phyloP scores from a whole-genome alignment of 805 yeast genomes.

The Nakazawaea peltata region DNA sequence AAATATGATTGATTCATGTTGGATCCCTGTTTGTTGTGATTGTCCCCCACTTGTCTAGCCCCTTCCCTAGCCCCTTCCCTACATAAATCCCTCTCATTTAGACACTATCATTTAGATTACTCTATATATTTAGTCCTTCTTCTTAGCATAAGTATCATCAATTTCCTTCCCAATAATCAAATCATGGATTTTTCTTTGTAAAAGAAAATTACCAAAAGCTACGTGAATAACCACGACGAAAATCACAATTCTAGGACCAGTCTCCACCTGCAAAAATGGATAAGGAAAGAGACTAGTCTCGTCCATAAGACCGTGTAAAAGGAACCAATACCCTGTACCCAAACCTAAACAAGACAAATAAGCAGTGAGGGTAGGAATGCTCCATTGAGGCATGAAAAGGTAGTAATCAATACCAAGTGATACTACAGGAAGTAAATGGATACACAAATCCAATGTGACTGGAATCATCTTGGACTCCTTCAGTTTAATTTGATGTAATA shows the following conservation, averaged over 20 bases:
- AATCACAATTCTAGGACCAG: constrained; percentile 33
- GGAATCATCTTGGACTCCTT: constrained; percentile 31
- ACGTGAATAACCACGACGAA: constrained; percentile 36
- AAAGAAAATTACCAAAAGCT: constrained; percentile 21
- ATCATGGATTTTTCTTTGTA: constrained; percentile 15
- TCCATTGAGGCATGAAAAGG: constrained; percentile 39
- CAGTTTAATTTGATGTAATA: constrained; percentile 37
- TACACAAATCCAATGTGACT: constrained; percentile 40
- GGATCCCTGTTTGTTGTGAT: too few relatives aligned
- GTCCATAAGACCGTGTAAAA: constrained; percentile 40
- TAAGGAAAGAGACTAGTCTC: constrained; percentile 48
- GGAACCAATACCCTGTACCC: constrained; percentile 44
- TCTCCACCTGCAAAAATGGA: constrained; percentile 53
- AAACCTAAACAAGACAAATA: constrained; percentile 28
- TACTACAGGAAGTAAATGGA: constrained; percentile 53
- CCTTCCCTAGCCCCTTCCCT: too few relatives aligned
- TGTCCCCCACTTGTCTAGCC: too few relatives aligned
- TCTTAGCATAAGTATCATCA: constrained; percentile 9
- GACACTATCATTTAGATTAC: too few relatives aligned
- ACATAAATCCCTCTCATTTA: too few relatives aligned
- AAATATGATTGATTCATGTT: too few relatives aligned
- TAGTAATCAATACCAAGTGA: constrained; percentile 49
- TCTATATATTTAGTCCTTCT: too few relatives aligned
- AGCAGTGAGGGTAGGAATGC: constrained; percentile 26
- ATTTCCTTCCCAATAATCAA: constrained; percentile 9